Base-by-base conservation (phyloP, 2,329 filamentous ascomycete species). In the Pyrenophora tritici-repentis region DNA sequence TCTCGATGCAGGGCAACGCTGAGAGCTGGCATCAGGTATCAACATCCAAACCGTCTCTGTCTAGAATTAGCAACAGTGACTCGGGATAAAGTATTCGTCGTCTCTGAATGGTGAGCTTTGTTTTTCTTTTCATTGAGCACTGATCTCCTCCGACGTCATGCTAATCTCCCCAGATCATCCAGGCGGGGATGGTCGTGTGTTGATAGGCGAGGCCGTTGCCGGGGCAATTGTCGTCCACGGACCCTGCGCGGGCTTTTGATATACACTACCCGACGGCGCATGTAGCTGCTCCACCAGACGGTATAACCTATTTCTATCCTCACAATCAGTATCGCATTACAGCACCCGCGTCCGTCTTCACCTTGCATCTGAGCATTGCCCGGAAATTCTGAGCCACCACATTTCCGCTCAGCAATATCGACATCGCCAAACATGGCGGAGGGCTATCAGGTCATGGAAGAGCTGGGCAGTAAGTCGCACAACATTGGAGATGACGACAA, bases 401-500 rank as follows among this genome's bases (percentile, higher is more conserved):
- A 48, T 56, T 59, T 56, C 58, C 58, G 50, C 56, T 53, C 47
- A 50, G 56, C 50, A 59, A 51, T 50, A 52, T 41, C 41, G 55
- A 43, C 47, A 39, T 51, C 53, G 53, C 53, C 60, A 56, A 82
- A 79, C 61, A 87, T 95, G 80, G 89, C 92, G 66, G 86, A 87
- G 69, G 88, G 90, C 72, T 99, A 96, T 76, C 90, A 96, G 77
- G 89, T 97, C 73, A 83, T 97, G 67, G 93, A 97, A 81, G 94
- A 97, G 80, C 83, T 97, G 67, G 93, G 93, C 69, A 92, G 92
- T 95, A 79, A 79, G 90, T 47, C 12, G 5, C 8, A 31, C 34
- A 16, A 32, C 35, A n/a, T 17, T 9, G 13, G 10, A 9, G 7
- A 20, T 10, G 35, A 4, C 26, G 7, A 2, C 37, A 17, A 12